These are phyloP conservation scores for Myxozyma monticola DNA, from an alignment of 805 yeast genomes.

Conservation along the genomic window DNA sequence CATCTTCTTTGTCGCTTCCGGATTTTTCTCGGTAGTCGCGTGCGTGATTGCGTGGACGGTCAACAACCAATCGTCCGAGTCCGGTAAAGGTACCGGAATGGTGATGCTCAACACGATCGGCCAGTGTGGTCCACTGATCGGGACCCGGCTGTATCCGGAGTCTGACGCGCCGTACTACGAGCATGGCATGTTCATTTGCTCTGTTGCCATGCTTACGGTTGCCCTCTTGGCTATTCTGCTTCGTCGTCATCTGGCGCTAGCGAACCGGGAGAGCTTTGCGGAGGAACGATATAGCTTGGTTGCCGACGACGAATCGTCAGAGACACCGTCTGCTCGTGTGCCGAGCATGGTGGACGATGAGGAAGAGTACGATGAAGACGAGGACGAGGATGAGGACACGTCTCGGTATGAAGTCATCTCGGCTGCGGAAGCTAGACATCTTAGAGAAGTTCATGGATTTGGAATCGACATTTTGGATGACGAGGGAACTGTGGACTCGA, in stretches of 20 bases:
- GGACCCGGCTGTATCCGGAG: constrained; percentile 35
- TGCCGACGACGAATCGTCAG: constrained; percentile 8
- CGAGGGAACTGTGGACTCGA: constrained; percentile 21
- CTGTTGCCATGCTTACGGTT: constrained; percentile 18
- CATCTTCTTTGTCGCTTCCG: constrained; percentile 34
- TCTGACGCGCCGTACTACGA: constrained; percentile 32
- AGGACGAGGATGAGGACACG: constrained; percentile 19
- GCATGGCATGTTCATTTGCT: constrained; percentile 28
- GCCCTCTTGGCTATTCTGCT: constrained; percentile 28
- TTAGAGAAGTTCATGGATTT: constrained; percentile 29
- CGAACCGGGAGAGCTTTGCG: constrained; percentile 17
- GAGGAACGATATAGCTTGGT: constrained; percentile 18
- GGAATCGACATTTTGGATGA: constrained; percentile 28
- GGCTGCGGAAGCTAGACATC: constrained; percentile 22
- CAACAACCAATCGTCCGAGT: constrained; percentile 36
- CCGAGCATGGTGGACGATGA: constrained; percentile 18
- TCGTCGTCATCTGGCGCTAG: constrained; percentile 26
- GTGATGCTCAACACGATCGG: constrained; percentile 36
- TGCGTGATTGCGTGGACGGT: constrained; percentile 35
- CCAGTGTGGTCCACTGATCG: constrained; percentile 37
- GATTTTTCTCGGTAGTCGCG: constrained; percentile 36
- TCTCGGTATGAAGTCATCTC: constrained; percentile 27
- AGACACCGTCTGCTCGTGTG: not conserved
- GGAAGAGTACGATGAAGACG: constrained; percentile 18
- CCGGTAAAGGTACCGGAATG: constrained; percentile 36